phyloP scores from a whole-genome alignment of 2,329 filamentous ascomycete genomes.

The Neofusicoccum sp. region DNA sequence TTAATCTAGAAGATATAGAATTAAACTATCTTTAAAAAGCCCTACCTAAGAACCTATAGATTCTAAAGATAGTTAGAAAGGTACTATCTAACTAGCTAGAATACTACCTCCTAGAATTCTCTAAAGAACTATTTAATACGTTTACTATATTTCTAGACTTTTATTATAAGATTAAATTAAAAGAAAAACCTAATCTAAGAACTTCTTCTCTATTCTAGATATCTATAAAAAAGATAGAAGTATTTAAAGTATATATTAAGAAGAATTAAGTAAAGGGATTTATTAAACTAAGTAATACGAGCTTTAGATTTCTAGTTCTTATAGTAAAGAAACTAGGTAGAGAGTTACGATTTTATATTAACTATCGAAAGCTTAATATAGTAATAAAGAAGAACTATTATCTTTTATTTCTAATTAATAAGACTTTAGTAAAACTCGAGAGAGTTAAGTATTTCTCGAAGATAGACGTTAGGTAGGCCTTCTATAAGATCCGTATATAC shows the following conservation, averaged over 20 bases:
- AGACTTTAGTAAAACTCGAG: background rate
- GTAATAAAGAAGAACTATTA: background rate
- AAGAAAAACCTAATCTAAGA: background rate
- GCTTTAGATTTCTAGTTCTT: background rate
- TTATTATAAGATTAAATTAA: background rate
- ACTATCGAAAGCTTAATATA: background rate
- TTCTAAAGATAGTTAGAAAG: background rate
- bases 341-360: background rate
- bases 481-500: background rate
- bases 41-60: background rate
- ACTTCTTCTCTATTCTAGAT: background rate
- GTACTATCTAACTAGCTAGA: background rate
- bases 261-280: background rate
- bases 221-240: background rate
- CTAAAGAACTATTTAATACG: background rate
- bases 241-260: background rate
- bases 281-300: background rate
- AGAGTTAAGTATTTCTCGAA: background rate
- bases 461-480: background rate
- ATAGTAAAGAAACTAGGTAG: background rate
- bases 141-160: background rate
- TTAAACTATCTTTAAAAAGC: too few relatives aligned
- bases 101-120: background rate
- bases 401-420: background rate
- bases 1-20: too few relatives aligned